phyloP scores from a whole-genome alignment of 805 yeast species.

The Wickerhamomyces kurtzmanii region DNA sequence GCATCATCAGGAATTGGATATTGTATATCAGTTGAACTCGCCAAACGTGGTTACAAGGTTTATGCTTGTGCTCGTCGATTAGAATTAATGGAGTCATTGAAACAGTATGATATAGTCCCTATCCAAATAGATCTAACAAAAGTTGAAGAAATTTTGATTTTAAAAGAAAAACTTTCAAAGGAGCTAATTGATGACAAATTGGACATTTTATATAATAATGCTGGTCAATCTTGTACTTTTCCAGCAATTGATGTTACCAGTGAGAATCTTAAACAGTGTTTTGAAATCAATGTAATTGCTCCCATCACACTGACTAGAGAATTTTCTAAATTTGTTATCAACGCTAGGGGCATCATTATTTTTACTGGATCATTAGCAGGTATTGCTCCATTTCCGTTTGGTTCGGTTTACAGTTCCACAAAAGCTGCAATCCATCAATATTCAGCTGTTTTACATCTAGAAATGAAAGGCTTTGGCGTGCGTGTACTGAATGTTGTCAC shows the following conservation, averaged over 20 bases:
- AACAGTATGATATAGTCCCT: constrained; percentile 28
- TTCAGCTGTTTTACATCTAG: constrained; percentile 52
- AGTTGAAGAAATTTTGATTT: constrained; percentile 31
- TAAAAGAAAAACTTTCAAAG: constrained; percentile 29
- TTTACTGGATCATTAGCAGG: constrained; percentile 74
- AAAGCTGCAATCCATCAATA: constrained; percentile 75
- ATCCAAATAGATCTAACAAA: constrained; percentile 51
- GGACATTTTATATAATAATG: constrained; percentile 64
- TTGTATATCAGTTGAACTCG: constrained; percentile 38
- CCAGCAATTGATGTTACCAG: constrained; percentile 63
- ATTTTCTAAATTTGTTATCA: constrained; percentile 43
- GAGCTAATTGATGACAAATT: constrained; percentile 36
- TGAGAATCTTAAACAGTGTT: constrained; percentile 38
- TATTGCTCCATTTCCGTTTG: constrained; percentile 58
- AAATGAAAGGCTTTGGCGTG: constrained; percentile 64
- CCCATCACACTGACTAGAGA: constrained; percentile 57
- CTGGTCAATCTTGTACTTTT: constrained; percentile 65
- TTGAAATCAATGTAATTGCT: constrained; percentile 62
- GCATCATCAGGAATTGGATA: constrained; percentile 49
- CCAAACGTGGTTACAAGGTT: constrained; percentile 43
- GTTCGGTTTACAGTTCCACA: constrained; percentile 52
- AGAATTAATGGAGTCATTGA: constrained; percentile 45
- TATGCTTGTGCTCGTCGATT: constrained; percentile 69
- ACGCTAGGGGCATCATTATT: constrained; percentile 57
- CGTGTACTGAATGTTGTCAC: constrained; percentile 61